Percentiles rank a stretch among this genome's conserved stretches.
phyloP scores from a whole-genome alignment of 2,329 filamentous ascomycete genomes.

The Cercospora sojina region DNA sequence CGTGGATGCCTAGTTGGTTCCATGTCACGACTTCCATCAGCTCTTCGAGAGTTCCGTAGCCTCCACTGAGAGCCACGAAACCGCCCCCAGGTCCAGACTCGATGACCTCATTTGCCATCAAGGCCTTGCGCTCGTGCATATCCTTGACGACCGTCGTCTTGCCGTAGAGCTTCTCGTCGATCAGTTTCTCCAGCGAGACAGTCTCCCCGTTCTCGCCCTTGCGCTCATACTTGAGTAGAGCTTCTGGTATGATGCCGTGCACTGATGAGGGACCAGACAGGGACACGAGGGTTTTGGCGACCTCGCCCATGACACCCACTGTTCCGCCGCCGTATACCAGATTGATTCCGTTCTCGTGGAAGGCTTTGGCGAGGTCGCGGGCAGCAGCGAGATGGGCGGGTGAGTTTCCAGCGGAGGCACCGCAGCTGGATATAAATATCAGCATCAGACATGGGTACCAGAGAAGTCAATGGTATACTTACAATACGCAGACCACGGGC shows the following conservation, averaged over 20 bases:
- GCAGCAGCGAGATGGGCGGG: slow-evolving; percentile 77
- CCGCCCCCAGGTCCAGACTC: slow-evolving; percentile 77
- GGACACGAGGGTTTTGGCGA: slow-evolving; percentile 80
- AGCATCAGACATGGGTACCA: too few species aligned
- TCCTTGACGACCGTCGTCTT: slow-evolving; percentile 84
- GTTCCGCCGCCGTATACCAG: slow-evolving; percentile 96
- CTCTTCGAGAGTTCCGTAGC: slow-evolving; percentile 92
- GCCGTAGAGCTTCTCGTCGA: slow-evolving; percentile 69
- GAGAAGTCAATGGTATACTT: slow-evolving; percentile 33
- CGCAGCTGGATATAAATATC: slow-evolving; percentile 60
- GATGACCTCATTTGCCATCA: slow-evolving; percentile 89
- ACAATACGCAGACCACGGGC: slow-evolving; percentile 86
- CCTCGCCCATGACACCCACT: slow-evolving; percentile 90
- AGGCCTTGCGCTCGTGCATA: slow-evolving; percentile 93
- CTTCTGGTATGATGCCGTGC: slow-evolving; percentile 89
- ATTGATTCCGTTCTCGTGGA: slow-evolving; percentile 74
- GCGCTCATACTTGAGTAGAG: slow-evolving; percentile 58
- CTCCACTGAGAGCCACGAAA: slow-evolving; percentile 84
- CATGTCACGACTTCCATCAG: slow-evolving; percentile 87
- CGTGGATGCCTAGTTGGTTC: slow-evolving; percentile 93
- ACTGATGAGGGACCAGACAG: slow-evolving; percentile 78
- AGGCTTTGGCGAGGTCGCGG: slow-evolving; percentile 67
- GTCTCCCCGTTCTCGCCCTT: slow-evolving; percentile 39
- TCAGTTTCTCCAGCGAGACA: slow-evolving; percentile 48
- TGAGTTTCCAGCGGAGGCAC: slow-evolving; percentile 70